These are phyloP conservation scores for Colletotrichum agaves DNA, from an alignment of 2,329 filamentous ascomycete species.

Conservation along the genomic window DNA sequence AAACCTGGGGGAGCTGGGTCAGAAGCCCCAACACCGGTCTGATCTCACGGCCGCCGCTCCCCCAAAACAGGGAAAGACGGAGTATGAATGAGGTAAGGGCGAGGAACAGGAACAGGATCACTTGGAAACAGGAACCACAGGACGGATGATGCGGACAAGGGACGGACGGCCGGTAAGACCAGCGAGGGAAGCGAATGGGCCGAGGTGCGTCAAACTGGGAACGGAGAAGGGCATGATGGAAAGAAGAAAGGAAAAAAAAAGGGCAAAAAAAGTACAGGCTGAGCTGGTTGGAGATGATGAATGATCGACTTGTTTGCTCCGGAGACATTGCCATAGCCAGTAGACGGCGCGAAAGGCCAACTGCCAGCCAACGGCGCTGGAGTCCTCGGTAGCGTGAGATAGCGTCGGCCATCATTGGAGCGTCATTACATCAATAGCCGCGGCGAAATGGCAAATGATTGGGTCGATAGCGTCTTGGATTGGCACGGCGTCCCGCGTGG, in stretches of 20 bases:
- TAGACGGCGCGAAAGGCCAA: constrained; percentile 11
- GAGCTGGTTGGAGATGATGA: constrained; percentile 35
- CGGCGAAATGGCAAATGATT: not conserved
- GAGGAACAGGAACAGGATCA: not conserved
- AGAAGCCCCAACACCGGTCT: constrained; percentile 5
- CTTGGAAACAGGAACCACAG: not conserved
- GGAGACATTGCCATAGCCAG: constrained; percentile 20
- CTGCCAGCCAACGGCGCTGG: not conserved
- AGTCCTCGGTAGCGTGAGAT: too few species aligned
- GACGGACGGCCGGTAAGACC: not conserved
- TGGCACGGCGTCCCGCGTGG: constrained; percentile 11
- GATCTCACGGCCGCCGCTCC: constrained; percentile 2
- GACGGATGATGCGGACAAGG: not conserved
- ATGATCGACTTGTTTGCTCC: not conserved
- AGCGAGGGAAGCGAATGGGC: not conserved
- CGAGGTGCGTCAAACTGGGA: too few species aligned
- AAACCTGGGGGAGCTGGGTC: not conserved
- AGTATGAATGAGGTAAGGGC: constrained; percentile 6
- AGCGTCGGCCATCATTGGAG: not conserved
- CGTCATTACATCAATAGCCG: constrained; percentile 13
- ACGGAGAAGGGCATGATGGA: not conserved
- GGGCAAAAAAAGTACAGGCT: constrained; percentile 24
- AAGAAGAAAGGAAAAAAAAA: not conserved
- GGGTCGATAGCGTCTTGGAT: not conserved
- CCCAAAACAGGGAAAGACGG: constrained; percentile 22